Conservation (phyloP, 2,329 filamentous ascomycete genomes). For the Alternaria viburni region DNA sequence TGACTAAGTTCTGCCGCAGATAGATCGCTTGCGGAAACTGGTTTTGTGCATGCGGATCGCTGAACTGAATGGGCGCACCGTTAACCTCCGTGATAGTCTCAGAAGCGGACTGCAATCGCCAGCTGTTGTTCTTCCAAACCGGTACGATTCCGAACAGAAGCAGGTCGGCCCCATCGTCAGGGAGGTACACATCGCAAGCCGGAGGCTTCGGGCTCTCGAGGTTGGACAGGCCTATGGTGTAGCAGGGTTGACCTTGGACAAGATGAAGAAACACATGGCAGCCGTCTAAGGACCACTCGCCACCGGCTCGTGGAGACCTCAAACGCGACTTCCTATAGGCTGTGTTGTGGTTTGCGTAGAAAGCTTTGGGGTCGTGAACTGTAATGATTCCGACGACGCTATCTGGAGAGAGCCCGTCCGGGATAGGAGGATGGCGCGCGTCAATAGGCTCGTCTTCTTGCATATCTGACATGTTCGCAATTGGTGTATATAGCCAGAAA, state of each 20-base stretch:
- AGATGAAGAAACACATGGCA: slow-evolving; percentile 17
- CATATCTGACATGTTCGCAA: neutral
- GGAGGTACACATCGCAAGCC: slow-evolving; percentile 22
- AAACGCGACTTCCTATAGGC: neutral
- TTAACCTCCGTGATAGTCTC: slow-evolving; percentile 17
- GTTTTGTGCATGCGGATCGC: slow-evolving; percentile 5
- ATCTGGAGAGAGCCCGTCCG: slow-evolving; percentile 1
- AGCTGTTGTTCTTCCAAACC: slow-evolving; percentile 5
- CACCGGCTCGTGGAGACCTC: neutral
- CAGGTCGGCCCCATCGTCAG: slow-evolving; percentile 4
- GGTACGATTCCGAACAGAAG: slow-evolving; percentile 13
- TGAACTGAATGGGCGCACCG: slow-evolving; percentile 15
- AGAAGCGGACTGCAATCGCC: slow-evolving; percentile 15
- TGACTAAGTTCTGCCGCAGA: slow-evolving; percentile 11
- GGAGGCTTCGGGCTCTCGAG: neutral
- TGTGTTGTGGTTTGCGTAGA: slow-evolving; percentile 7
- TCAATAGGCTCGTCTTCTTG: neutral
- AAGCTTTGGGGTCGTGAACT: slow-evolving; percentile 13
- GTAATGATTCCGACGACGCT: slow-evolving; percentile 18
- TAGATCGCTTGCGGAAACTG: slow-evolving; percentile 10
- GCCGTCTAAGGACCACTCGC: neutral
- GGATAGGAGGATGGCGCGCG: slow-evolving; percentile 8
- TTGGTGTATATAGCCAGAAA: neutral
- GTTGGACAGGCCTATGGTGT: slow-evolving; percentile 10
- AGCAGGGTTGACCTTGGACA: slow-evolving; percentile 1